phyloP scores from a whole-genome alignment of 2,329 filamentous ascomycete genomes.

The Arthrobotrys megalospora region DNA sequence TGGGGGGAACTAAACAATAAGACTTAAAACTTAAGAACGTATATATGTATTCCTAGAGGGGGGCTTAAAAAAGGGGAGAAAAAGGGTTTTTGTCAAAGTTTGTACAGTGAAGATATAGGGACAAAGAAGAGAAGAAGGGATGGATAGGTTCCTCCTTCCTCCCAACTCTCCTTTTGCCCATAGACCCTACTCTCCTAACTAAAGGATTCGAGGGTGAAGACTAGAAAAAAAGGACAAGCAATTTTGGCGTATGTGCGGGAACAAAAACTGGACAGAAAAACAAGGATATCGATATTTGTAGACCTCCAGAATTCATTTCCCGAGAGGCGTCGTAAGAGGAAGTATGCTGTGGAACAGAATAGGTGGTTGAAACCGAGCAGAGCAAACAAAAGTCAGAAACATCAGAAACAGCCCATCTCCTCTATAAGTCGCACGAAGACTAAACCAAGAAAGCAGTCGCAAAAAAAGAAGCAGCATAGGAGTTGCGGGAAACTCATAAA shows the following conservation, averaged over 20 bases:
- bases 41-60: constrained; percentile 42
- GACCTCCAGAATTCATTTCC: constrained; percentile 7
- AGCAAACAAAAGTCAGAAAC: constrained; percentile 26
- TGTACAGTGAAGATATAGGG: constrained; percentile 44
- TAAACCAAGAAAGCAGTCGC: constrained; percentile 30
- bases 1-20: constrained; percentile 40
- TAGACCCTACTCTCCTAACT: background rate
- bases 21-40: constrained; percentile 48
- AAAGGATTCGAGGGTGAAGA: background rate
- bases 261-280: constrained; percentile 4
- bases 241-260: constrained; percentile 39
- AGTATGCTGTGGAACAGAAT: constrained; percentile 12
- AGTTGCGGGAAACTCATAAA: constrained; percentile 50
- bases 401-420: constrained; percentile 46
- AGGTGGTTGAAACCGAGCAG: constrained; percentile 34
- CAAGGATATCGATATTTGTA: constrained; percentile 28
- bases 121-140: background rate
- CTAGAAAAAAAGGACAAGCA: constrained; percentile 6
- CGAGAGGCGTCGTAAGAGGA: constrained; percentile 10
- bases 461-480: constrained; percentile 15
- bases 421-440: constrained; percentile 52
- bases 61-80: background rate
- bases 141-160: too few species aligned
- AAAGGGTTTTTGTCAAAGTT: constrained; percentile 20
- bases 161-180: background rate